These are phyloP conservation scores for Yueomyces sp. DNA, from an alignment of 1,139 yeast genomes.

Conservation along the genomic window DNA sequence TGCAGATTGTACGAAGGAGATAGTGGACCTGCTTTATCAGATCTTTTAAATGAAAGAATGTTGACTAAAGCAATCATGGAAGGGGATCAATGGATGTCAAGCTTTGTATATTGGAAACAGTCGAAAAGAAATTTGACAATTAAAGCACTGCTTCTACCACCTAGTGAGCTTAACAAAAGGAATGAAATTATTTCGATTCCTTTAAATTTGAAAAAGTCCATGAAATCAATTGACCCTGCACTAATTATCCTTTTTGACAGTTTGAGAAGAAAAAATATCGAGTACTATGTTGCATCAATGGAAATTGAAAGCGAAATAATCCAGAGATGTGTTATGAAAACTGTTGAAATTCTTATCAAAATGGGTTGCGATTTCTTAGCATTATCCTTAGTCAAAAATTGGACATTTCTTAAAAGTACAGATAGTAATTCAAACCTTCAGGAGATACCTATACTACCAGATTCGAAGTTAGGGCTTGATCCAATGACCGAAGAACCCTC, in stretches of 20 bases:
- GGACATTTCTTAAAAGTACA: conserved; percentile 42
- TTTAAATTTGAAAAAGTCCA: conserved; percentile 28
- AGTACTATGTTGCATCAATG: conserved; percentile 37
- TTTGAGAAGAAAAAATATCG: conserved; percentile 38
- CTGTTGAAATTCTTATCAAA: conserved; percentile 55
- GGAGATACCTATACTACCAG: conserved; percentile 1
- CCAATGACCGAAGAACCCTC: conserved; percentile 9
- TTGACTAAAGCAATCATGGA: conserved; percentile 43
- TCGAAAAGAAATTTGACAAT: conserved; percentile 40
- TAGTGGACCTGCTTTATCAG: conserved; percentile 37
- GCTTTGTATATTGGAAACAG: conserved; percentile 70
- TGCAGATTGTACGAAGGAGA: conserved; percentile 61
- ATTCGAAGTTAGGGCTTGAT: conserved; percentile 4
- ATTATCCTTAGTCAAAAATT: conserved; percentile 44
- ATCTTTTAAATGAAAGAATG: conserved; percentile 39
- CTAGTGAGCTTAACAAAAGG: conserved; percentile 24
- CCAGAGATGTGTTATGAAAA: conserved; percentile 46
- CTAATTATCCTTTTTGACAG: conserved; percentile 51
- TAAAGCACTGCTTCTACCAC: conserved; percentile 51
- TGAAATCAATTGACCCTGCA: conserved; percentile 72
- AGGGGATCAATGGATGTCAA: conserved; percentile 75
- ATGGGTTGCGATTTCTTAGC: conserved; percentile 89
- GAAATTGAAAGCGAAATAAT: conserved; percentile 39
- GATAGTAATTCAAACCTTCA: conserved; percentile 2
- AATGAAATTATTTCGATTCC: conserved; percentile 3